phyloP scores from a whole-genome alignment of 768 basidiomycete genomes.

The Vararia minispora region DNA sequence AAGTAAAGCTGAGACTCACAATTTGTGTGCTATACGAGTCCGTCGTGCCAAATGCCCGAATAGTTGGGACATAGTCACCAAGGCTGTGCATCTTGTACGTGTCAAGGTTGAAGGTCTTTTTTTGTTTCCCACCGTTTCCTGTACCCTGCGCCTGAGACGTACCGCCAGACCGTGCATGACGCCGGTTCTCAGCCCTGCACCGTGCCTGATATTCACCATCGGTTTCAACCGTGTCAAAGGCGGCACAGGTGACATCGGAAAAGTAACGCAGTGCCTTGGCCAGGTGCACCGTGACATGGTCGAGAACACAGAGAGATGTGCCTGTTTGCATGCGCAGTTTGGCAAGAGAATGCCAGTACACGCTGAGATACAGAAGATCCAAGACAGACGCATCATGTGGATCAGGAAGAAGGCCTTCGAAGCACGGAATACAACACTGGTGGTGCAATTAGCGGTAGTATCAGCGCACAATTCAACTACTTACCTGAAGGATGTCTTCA shows the following conservation, averaged over 20 bases:
- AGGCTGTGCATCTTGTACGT: conserved; percentile 12
- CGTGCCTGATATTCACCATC: conserved; percentile 15
- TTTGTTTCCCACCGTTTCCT: background rate
- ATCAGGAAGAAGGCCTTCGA: conserved; percentile 21
- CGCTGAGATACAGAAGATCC: conserved; percentile 15
- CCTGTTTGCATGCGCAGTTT: conserved; percentile 25
- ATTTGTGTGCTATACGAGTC: conserved; percentile 10
- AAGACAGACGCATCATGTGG: conserved; percentile 15
- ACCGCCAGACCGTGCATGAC: background rate
- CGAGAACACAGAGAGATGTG: conserved; percentile 13
- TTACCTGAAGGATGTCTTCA: conserved; percentile 19
- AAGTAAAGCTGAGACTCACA: conserved; percentile 1
- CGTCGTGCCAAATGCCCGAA: conserved; percentile 2
- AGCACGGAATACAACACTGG: conserved; percentile 24
- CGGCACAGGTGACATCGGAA: conserved; percentile 12
- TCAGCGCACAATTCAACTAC: background rate
- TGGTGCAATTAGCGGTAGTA: background rate
- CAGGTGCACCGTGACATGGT: conserved; percentile 10
- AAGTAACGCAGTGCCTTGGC: conserved; percentile 17
- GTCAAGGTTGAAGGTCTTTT: conserved; percentile 17
- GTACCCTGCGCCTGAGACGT: background rate
- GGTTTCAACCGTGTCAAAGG: conserved; percentile 19
- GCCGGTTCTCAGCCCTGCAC: background rate
- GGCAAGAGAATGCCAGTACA: conserved; percentile 23
- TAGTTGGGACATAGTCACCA: background rate